Evolutionary conservation across 306 rosid genomes (phyloP), one percentile per base, ranked within the genome.

Genomic region (Albizia julibrissin): DNA sequence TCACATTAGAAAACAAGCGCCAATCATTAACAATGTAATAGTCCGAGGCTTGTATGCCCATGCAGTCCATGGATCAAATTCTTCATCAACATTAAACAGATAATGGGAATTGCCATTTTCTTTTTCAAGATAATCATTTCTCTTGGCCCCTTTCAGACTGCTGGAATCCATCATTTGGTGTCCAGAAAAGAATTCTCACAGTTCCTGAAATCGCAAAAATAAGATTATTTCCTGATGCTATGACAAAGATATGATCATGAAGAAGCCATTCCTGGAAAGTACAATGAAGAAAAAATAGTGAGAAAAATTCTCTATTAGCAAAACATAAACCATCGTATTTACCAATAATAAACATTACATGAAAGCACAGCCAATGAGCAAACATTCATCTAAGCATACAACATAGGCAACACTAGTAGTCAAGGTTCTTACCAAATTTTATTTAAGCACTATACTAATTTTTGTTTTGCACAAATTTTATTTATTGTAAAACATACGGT

Each of bases 1-100:
- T 94, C 89, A 96, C 99, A 96, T 96, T 50, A 96, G 97, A 81
- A 93, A 91, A 85, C 97, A 89, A 69, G 99, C 97, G 69, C 99
- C 99, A 79, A 96, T 80, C 78, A 96, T 94, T 82, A 96, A 87
- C 87, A 96, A 83, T 33, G 99, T 87, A 76, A 96, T 87, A 1
- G 99, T 96, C 29, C 93, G 99, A 80, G 99, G 99, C 91, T 84
- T 93, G 97, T 96, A 96, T 9, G 99, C 98, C 99, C 98, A 96
- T 47, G 99, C 99, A 70, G 99, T 96, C 99, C 99, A 96, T 18
- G 99, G 99, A 91, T 96, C 99, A 79, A 86, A 87, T 24, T 96
- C 99, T 68, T 93, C 98, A 18, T 89, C 86, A 75, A 70, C 43
- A 81, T 79, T 84, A 43, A 83, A 84, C 56, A 73, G 77, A 86